Evolutionary conservation across 495 filamentous ascomycete species (phyloP), one percentile per base, ranked within the genome.

Genomic region (Penicillium angulare): DNA sequence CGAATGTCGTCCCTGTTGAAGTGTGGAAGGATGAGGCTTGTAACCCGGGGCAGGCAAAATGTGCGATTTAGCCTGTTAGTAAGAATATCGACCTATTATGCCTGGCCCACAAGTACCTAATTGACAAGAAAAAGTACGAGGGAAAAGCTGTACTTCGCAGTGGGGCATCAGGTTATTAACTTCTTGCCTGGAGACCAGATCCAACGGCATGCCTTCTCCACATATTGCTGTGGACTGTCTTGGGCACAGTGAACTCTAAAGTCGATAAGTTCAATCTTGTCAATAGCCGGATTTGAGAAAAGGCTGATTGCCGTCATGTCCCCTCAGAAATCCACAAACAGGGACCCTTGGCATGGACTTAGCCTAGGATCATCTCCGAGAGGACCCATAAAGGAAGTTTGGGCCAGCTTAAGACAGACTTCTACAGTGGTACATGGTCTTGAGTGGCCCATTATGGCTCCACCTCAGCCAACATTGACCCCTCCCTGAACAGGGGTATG

Each of bases 171-270:
- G 41, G 47, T 49, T 53, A 53, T 53, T 53, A 57, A 57, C n/a
- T n/a, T n/a, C n/a, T n/a, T n/a, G 49, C 38, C 49, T 44, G 36
- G n/a, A 20, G 9, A 21, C 40, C 40, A 49, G 34, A 39, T 45
- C 45, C 47, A 10, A 49, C 35, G 46, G 15, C 27, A 42, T 47
- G 43, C n/a, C n/a, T n/a, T n/a, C n/a, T n/a, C n/a, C n/a, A n/a
- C n/a, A n/a, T n/a, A n/a, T n/a, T n/a, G n/a, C n/a, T n/a, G n/a
- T n/a, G n/a, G n/a, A n/a, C n/a, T n/a, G n/a, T n/a, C n/a, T n/a
- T n/a, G 13, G 34, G 26, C 35, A 41, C 32, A 38, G 32, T 35
- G 47, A 64, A 62, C 59, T 59, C 46, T 59, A 61, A 47, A 47
- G 49, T 38, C 43, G 32, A 55, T 55, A 56, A 36, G 36, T 31